These are phyloP conservation scores for Cyberlindnera mrakii DNA, from an alignment of 805 yeast genomes.

Conservation along the genomic window DNA sequence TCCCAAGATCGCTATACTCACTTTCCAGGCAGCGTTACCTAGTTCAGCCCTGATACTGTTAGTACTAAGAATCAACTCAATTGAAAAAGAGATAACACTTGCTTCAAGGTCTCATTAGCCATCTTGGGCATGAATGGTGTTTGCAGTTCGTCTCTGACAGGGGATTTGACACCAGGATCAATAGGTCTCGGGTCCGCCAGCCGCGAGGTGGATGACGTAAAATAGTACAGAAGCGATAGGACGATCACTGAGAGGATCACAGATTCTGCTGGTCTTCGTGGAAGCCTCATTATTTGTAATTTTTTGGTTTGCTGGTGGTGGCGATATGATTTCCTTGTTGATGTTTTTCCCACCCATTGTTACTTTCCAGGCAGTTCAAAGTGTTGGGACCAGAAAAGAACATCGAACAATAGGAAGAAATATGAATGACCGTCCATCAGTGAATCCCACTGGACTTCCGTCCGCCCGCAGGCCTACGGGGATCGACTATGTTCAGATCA, in stretches of 20 bases:
- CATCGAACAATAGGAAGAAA: neutral
- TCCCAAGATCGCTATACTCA: neutral
- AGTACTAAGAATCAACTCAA: neutral
- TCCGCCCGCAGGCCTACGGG: conserved; percentile 23
- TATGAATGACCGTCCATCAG: conserved; percentile 1
- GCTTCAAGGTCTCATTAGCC: conserved; percentile 72
- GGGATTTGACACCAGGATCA: conserved; percentile 26
- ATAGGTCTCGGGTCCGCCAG: conserved; percentile 24
- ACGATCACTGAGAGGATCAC: conserved; percentile 6
- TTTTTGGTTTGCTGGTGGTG: neutral
- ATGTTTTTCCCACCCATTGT: neutral
- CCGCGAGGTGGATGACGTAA: conserved; percentile 11
- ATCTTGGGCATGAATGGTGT: conserved; percentile 74
- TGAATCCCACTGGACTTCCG: conserved; percentile 1
- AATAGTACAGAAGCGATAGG: conserved; percentile 14
- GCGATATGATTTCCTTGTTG: neutral
- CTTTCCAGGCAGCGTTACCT: conserved; percentile 85
- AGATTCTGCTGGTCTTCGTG: conserved; percentile 7
- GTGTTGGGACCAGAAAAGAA: neutral
- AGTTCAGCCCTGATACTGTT: conserved; percentile 48
- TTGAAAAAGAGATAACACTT: neutral
- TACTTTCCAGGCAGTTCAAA: too few relatives aligned
- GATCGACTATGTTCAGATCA: conserved; percentile 49
- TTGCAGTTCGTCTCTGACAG: conserved; percentile 1
- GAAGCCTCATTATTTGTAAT: conserved; percentile 9